A percentile compares a stretch with the other conserved stretches of the same genome.
These are phyloP conservation scores for Boehmeria nivea DNA, from an alignment of 306 rosid genomes.

Conservation along the genomic window DNA sequence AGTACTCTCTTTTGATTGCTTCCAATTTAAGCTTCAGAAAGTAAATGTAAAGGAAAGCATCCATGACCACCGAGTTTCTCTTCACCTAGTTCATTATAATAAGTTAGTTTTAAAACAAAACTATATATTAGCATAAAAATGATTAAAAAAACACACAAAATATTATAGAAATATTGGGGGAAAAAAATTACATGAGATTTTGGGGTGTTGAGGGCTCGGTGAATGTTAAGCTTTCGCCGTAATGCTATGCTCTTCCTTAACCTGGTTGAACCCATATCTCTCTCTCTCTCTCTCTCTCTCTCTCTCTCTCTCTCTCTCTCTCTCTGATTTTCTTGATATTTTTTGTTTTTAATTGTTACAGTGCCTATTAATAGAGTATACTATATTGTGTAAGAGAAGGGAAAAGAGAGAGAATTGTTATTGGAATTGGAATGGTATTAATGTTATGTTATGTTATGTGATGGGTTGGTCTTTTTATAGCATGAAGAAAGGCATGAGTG, in stretches of 20 bases:
- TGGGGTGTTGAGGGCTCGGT: constrained; percentile 37
- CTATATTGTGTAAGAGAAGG: not conserved
- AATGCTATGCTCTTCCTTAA: constrained; percentile 43
- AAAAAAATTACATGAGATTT: not conserved
- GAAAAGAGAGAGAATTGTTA: not conserved
- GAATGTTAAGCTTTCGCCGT: constrained; percentile 60
- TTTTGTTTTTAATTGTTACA: no score
- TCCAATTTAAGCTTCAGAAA: constrained; percentile 35
- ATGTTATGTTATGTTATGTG: not conserved
- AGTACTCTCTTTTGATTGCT: constrained; percentile 30
- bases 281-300: constrained; percentile 16
- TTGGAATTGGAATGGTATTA: not conserved
- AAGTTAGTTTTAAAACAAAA: not conserved
- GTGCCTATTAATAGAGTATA: not conserved
- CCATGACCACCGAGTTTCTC: constrained; percentile 12
- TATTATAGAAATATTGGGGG: no score
- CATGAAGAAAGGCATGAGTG: constrained; percentile 25
- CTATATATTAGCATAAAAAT: no score
- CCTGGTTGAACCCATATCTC: constrained; percentile 39
- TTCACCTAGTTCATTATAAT: constrained; percentile 11
- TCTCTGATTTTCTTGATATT: not conserved
- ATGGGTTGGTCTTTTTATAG: constrained; percentile 46
- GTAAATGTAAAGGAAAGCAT: constrained; percentile 18
- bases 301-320: constrained; percentile 7
- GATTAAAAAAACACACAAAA: not conserved